phyloP scores from a whole-genome alignment of 257 asterid species.

The Solanum lycopersicoides region DNA sequence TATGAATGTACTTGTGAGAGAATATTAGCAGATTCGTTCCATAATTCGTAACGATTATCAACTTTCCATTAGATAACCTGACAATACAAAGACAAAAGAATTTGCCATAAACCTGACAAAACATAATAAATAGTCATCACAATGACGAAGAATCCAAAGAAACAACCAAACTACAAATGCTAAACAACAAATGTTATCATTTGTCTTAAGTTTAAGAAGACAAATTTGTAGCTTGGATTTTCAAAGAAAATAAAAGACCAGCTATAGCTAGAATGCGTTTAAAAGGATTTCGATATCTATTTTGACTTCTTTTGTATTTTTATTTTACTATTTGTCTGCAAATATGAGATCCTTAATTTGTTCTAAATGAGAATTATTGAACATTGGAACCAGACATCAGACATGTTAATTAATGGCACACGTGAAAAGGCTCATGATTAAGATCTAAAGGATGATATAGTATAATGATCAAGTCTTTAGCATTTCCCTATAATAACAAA shows the following conservation, averaged over 20 bases:
- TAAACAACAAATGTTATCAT: not conserved
- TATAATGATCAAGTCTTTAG: not conserved
- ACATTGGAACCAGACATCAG: not conserved
- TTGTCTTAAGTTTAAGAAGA: not conserved
- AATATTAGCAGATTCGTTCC: not conserved
- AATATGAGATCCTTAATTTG: not conserved
- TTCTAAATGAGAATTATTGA: not conserved
- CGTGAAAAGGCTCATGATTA: not conserved
- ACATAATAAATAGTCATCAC: not conserved
- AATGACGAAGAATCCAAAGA: slow-evolving; percentile 25
- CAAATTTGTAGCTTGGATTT: not conserved
- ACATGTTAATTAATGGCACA: not conserved
- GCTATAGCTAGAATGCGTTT: not conserved
- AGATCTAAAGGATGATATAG: not conserved
- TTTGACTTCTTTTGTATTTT: not conserved
- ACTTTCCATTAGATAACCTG: not conserved
- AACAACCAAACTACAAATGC: not conserved
- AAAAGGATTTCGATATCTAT: not conserved
- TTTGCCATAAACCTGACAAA: not conserved
- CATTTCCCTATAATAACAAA: not conserved
- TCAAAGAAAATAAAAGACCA: slow-evolving; percentile 8
- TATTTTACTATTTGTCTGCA: not conserved
- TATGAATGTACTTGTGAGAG: not conserved
- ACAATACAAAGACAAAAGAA: not conserved
- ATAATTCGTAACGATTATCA: not conserved